Base-by-base conservation (phyloP, 2,329 filamentous ascomycete species). In the Dryadomyces sulphureus region DNA sequence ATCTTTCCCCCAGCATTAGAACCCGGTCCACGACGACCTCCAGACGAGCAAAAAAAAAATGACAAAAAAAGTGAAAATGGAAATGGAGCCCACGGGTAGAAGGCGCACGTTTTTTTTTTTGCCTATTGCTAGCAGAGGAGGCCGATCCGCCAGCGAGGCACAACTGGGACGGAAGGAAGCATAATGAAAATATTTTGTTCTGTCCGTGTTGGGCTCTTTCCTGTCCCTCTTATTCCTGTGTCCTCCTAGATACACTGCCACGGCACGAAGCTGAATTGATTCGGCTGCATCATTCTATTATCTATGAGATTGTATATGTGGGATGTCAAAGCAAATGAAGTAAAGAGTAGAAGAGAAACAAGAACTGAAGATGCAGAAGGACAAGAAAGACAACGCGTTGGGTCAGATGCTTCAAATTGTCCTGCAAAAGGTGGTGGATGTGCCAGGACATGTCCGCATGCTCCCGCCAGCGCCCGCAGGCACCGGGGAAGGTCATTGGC, bases 351-450 rank as follows among this genome's bases (percentile, higher is more conserved):
- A 30, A 19, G 24, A 12, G 7, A 3, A 27, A 34, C 32, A 9
- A 43, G 30, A 34, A 41, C 17, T 27, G 11, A 25, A 24, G 2
- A 41, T 9, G 4, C 40, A 19, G 8, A 27, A 30, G 6, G 7
- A 27, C 25, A 35, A 40, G 19, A 41, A 22, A 17, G 5, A 21
- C 60, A 62, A 59, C 54, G 43, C 22, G 47, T 65, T 72, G 69
- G 74, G 78, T 81, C 76, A 75, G 75, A 73, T 69, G 60, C 63
- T 69, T 75, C 74, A 79, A 57, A 78, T 74, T 80, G 75, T 69
- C 72, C 69, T 66, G 69, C 59, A 47, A 61, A 62, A 67, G 69
- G 74, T 81, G 76, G 77, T 80, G 68, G 62, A 60, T 69, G 72
- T 68, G 73, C 73, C 71, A 65, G 67, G 66, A 75, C 76, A 81